phyloP scores from a whole-genome alignment of 352 stramenopile species.

The Elongisporangium prolatum region DNA sequence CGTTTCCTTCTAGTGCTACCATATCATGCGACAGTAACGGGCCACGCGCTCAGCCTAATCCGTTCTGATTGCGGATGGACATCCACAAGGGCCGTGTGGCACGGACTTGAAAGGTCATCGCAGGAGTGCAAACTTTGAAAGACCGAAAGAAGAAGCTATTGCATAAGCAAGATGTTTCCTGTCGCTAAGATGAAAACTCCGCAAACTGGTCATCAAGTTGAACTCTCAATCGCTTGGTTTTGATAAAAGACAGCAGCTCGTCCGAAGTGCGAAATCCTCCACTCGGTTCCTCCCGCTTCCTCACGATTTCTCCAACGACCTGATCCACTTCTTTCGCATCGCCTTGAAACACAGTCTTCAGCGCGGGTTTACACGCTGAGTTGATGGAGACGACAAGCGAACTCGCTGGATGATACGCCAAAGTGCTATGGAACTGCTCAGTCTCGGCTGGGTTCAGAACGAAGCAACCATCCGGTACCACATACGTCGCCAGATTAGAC shows the following conservation, averaged over 20 bases:
- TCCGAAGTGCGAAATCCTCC: neutral
- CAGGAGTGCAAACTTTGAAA: too few species aligned
- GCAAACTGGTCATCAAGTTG: neutral
- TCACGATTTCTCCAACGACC: neutral
- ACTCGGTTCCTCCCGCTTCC: neutral
- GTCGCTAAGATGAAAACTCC: neutral
- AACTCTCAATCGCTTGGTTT: neutral
- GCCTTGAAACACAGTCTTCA: slow-evolving; percentile 14
- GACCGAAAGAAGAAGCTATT: too few species aligned
- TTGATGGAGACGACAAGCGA: slow-evolving; percentile 19
- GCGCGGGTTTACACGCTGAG: slow-evolving; percentile 16
- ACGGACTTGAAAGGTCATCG: too few species aligned
- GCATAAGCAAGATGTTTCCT: too few species aligned
- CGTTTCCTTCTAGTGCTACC: too few species aligned
- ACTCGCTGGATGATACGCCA: slow-evolving; percentile 27
- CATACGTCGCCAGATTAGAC: neutral
- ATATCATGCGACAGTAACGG: too few species aligned
- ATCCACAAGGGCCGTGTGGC: too few species aligned
- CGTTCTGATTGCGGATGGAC: too few species aligned
- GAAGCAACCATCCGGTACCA: slow-evolving; percentile 6
- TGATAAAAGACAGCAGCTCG: neutral
- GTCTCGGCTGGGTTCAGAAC: slow-evolving; percentile 16
- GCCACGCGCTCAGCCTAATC: too few species aligned
- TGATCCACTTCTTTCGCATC: neutral
- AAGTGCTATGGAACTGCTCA: slow-evolving; percentile 21